Evolutionary conservation across 371 early-diverging fungal species (phyloP).

Genomic region (Saksenaea vasiformis): DNA sequence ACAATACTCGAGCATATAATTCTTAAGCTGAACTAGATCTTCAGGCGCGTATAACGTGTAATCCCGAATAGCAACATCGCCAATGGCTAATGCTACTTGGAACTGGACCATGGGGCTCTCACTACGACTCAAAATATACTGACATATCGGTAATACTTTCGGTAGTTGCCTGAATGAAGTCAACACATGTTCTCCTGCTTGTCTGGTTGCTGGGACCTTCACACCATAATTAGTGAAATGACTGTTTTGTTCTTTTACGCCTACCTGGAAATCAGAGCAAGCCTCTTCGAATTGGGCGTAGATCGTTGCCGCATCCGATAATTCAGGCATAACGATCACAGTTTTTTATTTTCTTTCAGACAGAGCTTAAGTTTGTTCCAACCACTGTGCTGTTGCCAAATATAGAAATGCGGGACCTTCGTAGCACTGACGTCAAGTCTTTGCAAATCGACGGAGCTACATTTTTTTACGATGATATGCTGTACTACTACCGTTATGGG

Average conservation of each 20-base stretch:
- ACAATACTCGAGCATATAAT: conserved; percentile 60
- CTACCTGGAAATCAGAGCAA: conserved; percentile 67
- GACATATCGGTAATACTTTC: conserved; percentile 62
- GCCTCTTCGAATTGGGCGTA: conserved; percentile 64
- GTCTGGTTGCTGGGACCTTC: conserved; percentile 56
- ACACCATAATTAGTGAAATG: background rate
- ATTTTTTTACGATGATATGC: too few species aligned
- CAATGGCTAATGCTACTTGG: conserved; percentile 62
- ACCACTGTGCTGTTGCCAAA: too few species aligned
- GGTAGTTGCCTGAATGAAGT: conserved; percentile 61
- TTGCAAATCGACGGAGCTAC: too few species aligned
- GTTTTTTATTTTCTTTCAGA: background rate
- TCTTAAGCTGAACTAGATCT: conserved; percentile 54
- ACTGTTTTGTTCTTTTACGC: background rate
- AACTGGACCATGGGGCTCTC: conserved; percentile 61
- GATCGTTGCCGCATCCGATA: conserved; percentile 33
- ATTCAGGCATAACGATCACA: background rate
- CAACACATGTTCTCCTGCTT: conserved; percentile 61
- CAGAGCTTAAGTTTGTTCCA: background rate
- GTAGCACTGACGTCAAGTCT: too few species aligned
- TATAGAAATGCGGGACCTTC: too few species aligned
- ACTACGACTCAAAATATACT: conserved; percentile 66
- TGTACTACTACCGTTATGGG: too few species aligned
- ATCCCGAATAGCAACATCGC: conserved; percentile 59
- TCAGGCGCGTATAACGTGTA: conserved; percentile 55